phyloP scores from a whole-genome alignment of 768 basidiomycete species.

The Saitozyma sp. region DNA sequence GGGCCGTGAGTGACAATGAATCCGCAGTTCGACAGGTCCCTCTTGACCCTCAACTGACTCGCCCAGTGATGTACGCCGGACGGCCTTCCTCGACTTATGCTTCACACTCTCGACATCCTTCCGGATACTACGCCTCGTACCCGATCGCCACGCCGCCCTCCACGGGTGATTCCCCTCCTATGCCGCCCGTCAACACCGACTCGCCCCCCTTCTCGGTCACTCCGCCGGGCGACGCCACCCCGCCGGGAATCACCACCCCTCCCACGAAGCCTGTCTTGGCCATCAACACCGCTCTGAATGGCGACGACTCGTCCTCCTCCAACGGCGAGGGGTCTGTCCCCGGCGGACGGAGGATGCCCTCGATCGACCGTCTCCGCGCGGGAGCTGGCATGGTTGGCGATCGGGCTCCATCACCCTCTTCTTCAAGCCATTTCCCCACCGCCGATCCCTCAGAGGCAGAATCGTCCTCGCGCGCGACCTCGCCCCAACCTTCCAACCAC shows the following conservation, averaged over 20 bases:
- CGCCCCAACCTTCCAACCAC: conserved; percentile 16
- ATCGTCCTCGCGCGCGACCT: conserved; percentile 12
- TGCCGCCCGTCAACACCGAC: conserved; percentile 25
- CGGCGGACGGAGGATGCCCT: conserved; percentile 12
- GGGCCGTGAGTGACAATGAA: conserved; percentile 23
- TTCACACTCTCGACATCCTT: conserved; percentile 31
- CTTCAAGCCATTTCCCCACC: conserved; percentile 9
- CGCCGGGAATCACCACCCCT: conserved; percentile 23
- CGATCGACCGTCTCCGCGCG: conserved; percentile 29
- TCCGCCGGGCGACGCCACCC: conserved; percentile 1
- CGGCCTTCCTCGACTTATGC: too few species aligned
- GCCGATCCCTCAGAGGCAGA: conserved; percentile 13
- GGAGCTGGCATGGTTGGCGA: conserved; percentile 15
- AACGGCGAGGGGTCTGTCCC: conserved; percentile 6
- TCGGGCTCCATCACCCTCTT: conserved; percentile 23
- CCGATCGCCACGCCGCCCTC: conserved; percentile 31
- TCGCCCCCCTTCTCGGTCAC: too few species aligned
- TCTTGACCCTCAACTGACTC: too few species aligned
- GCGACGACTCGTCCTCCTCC: conserved; percentile 9
- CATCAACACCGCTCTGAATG: conserved; percentile 12
- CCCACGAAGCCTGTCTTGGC: conserved; percentile 18
- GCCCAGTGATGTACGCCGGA: too few species aligned
- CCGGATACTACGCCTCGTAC: conserved; percentile 28
- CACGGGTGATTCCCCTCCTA: conserved; percentile 29
- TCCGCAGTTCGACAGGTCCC: too few species aligned